A percentile compares a stretch with the other conserved stretches of the same genome.
phyloP scores from a whole-genome alignment of 176 grass and related monocot genomes.

The Eleusine indica region DNA sequence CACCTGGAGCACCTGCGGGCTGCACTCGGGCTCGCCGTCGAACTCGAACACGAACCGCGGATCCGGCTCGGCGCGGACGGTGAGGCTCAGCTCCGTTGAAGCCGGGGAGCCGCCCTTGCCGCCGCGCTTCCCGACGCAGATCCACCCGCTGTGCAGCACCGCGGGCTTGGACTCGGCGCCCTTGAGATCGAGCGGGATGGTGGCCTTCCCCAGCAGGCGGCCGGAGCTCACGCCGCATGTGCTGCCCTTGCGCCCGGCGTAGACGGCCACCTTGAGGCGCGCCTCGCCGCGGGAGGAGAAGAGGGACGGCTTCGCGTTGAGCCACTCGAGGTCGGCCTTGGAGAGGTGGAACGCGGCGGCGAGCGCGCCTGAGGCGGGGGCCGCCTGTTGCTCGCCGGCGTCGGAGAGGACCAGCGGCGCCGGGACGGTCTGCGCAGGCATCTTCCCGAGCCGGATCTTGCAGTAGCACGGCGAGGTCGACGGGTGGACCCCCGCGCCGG shows the following conservation, averaged over 20 bases:
- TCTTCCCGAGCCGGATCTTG: conserved; percentile 85
- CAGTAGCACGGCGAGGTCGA: conserved; percentile 79
- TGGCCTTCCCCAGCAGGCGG: conserved; percentile 68
- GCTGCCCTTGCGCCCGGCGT: conserved; percentile 62
- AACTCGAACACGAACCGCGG: conserved; percentile 91
- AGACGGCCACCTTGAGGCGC: conserved; percentile 70
- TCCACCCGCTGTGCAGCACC: conserved; percentile 76
- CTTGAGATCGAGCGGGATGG: conserved; percentile 72
- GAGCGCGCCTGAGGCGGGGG: conserved; percentile 35
- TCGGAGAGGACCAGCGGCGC: conserved; percentile 59
- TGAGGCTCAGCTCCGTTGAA: conserved; percentile 59
- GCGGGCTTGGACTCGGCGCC: conserved; percentile 52
- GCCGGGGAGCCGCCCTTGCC: conserved; percentile 25
- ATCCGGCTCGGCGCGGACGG: conserved; percentile 74
- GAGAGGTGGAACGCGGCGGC: conserved; percentile 77
- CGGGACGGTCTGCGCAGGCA: conserved; percentile 52
- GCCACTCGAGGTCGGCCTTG: conserved; percentile 61
- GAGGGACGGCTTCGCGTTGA: conserved; percentile 64
- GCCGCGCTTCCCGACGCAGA: conserved; percentile 55
- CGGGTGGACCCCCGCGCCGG: conserved; percentile 74
- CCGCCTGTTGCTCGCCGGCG: not conserved
- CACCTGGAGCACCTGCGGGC: conserved; percentile 81
- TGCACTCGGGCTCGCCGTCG: conserved; percentile 88
- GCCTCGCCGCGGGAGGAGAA: conserved; percentile 46
- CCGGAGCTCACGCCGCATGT: conserved; percentile 65